These are phyloP conservation scores for Pythium rhizo-oryzae DNA, from an alignment of 352 stramenopile species.

Conservation along the genomic window DNA sequence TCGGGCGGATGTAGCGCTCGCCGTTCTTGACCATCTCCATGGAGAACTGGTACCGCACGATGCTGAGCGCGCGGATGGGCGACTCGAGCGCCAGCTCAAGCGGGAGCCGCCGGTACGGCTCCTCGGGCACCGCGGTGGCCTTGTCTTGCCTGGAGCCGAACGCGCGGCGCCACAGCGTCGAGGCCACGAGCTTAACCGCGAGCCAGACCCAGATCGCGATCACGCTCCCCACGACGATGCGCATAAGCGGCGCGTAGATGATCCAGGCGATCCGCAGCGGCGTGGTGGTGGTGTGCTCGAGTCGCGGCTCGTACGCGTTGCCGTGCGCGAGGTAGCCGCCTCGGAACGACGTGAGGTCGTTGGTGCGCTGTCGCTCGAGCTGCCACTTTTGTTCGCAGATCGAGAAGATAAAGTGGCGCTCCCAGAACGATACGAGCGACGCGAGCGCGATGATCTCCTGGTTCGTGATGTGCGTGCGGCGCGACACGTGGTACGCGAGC, in stretches of 20 bases:
- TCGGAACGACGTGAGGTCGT: slow-evolving; percentile 28
- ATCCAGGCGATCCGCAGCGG: slow-evolving; percentile 30
- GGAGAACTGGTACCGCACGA: slow-evolving; percentile 42
- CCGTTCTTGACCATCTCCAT: slow-evolving; percentile 41
- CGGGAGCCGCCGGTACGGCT: slow-evolving; percentile 23
- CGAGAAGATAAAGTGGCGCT: slow-evolving; percentile 16
- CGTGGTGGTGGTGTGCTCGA: slow-evolving; percentile 18
- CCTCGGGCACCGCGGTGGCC: not conserved
- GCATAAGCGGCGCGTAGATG: slow-evolving; percentile 30
- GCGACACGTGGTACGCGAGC: slow-evolving; percentile 16
- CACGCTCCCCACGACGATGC: slow-evolving; percentile 24
- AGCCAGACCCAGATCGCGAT: not conserved
- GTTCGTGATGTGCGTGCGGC: slow-evolving; percentile 17
- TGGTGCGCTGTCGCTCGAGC: slow-evolving; percentile 20
- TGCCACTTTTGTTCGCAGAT: slow-evolving; percentile 25
- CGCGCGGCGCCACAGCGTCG: not conserved
- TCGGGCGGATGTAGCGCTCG: slow-evolving; percentile 41
- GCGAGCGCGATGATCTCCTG: slow-evolving; percentile 27
- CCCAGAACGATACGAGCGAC: slow-evolving; percentile 7
- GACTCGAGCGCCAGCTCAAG: slow-evolving; percentile 33
- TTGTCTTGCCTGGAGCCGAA: not conserved
- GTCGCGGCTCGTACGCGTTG: slow-evolving; percentile 34
- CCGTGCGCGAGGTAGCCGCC: not conserved
- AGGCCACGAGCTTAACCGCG: slow-evolving; percentile 4
- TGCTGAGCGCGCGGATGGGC: slow-evolving; percentile 48